These are phyloP conservation scores for Apiotrichum domesticum DNA, from an alignment of 1,284 basidiomycete genomes.

Conservation along the genomic window DNA sequence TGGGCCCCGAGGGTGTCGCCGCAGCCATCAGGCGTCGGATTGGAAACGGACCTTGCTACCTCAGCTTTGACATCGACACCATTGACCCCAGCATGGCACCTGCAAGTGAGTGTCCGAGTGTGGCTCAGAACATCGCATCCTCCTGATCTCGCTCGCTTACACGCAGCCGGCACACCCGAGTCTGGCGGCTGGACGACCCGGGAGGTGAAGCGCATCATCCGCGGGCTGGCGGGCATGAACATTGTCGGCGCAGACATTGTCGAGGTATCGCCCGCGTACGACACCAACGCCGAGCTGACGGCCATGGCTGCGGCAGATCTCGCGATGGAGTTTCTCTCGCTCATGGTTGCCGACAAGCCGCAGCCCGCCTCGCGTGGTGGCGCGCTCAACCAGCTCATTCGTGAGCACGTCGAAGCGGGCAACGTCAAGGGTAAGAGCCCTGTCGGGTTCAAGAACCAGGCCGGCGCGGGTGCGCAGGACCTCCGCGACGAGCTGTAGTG, in stretches of 20 bases:
- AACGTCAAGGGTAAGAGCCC: conserved; percentile 1
- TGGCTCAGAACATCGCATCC: neutral
- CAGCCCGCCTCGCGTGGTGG: conserved; percentile 10
- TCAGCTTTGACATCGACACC: conserved; percentile 42
- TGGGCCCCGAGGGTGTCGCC: conserved; percentile 47
- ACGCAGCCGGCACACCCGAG: conserved; percentile 41
- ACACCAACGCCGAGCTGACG: conserved; percentile 44
- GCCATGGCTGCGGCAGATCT: conserved; percentile 44
- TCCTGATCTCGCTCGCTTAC: neutral
- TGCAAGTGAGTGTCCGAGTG: conserved; percentile 27
- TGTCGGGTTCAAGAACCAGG: conserved; percentile 2
- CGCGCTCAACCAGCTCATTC: conserved; percentile 6
- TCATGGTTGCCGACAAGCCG: conserved; percentile 14
- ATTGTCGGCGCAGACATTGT: conserved; percentile 57
- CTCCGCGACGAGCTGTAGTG: conserved; percentile 12
- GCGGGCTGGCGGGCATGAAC: conserved; percentile 44
- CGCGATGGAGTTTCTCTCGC: conserved; percentile 35
- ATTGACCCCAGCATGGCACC: conserved; percentile 42
- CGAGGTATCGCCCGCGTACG: conserved; percentile 43
- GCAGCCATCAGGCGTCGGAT: conserved; percentile 40
- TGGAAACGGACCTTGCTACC: conserved; percentile 35
- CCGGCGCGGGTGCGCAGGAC: neutral
- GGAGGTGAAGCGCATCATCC: conserved; percentile 45
- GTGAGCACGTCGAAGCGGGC: neutral
- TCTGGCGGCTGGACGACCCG: conserved; percentile 48